Conservation (phyloP, 2,329 filamentous ascomycete species). For the Lachnum nothofagi region DNA sequence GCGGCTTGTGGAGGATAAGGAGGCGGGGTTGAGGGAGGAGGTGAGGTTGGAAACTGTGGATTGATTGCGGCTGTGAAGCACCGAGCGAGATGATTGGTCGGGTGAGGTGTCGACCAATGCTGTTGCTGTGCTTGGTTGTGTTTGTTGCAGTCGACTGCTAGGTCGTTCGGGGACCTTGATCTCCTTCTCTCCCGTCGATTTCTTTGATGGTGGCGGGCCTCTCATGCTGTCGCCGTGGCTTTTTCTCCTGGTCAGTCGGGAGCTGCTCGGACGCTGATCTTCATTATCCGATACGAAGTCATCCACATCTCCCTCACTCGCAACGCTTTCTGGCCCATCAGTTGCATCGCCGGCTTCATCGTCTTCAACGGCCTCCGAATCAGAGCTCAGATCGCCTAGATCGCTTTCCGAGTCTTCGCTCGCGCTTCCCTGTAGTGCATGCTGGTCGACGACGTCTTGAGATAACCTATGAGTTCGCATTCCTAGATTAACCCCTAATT, state of each 20-base stretch:
- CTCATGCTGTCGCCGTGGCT: constrained; percentile 40
- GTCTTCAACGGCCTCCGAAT: constrained; percentile 37
- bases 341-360: constrained; percentile 29
- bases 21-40: constrained; percentile 13
- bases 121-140: not conserved
- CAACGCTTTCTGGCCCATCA: constrained; percentile 35
- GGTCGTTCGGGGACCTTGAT: constrained; percentile 23
- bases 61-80: constrained; percentile 9
- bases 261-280: constrained; percentile 13
- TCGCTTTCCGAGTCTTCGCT: constrained; percentile 39
- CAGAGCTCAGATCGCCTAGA: constrained; percentile 36
- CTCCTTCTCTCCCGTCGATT: constrained; percentile 28
- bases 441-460: constrained; percentile 23
- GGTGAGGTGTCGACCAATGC: constrained; percentile 4
- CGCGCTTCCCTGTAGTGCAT: constrained; percentile 41
- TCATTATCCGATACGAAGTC: constrained; percentile 33
- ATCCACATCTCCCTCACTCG: constrained; percentile 40
- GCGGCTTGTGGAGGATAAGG: constrained; percentile 10
- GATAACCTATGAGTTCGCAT: constrained; percentile 72
- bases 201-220: constrained; percentile 31
- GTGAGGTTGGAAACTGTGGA: constrained; percentile 16
- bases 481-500: constrained; percentile 62
- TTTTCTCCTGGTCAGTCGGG: constrained; percentile 29
- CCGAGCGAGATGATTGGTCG: constrained; percentile 4
- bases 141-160: constrained; percentile 6